These are phyloP conservation scores for Angomonas deanei DNA, from an alignment of 208 protist species.

Conservation along the genomic window DNA sequence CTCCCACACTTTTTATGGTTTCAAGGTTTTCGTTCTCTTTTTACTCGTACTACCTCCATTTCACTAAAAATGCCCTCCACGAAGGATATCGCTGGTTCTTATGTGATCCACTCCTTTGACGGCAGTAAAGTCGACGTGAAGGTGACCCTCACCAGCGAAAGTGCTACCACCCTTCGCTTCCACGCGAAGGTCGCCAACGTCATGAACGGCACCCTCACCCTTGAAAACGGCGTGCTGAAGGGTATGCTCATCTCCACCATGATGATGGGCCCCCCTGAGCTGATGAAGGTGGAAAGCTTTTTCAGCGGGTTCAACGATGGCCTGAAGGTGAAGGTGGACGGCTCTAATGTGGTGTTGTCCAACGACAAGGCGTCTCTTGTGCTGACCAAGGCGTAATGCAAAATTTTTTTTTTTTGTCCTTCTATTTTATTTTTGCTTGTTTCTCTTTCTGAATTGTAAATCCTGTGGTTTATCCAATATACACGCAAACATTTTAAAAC, in stretches of 20 bases:
- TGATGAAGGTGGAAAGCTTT: slow-evolving; percentile 1
- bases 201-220: not conserved
- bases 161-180: not conserved
- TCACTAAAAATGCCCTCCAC: not conserved
- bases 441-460: not conserved
- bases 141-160: not conserved
- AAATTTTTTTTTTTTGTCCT: not conserved
- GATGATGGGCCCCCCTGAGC: not conserved
- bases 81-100: not conserved
- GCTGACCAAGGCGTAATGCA: not conserved
- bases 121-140: not conserved
- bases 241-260: not conserved
- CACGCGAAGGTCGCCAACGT: not conserved
- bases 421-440: not conserved
- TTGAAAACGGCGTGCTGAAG: not conserved
- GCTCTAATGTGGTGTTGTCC: not conserved
- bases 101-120: not conserved
- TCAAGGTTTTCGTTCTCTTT: not conserved
- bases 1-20: not conserved
- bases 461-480: no score
- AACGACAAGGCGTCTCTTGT: not conserved
- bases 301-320: not conserved
- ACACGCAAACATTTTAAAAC: no score
- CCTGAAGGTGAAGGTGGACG: not conserved
- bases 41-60: no score